Evolutionary conservation across 2,329 filamentous ascomycete species (phyloP).

Genomic region (Sclerotinia sclerotiorum): DNA sequence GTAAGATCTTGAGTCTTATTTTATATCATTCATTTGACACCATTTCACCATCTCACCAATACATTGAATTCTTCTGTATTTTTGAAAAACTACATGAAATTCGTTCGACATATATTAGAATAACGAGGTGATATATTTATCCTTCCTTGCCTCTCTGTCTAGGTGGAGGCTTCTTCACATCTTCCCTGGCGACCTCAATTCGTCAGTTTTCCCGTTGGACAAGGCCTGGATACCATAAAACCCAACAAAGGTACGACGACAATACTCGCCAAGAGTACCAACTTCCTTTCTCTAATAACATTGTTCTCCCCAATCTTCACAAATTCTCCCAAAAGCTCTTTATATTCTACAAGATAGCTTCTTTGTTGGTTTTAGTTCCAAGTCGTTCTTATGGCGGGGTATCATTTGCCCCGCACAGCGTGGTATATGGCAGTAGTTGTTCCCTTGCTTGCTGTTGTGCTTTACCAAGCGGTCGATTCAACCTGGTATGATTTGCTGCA

Average conservation of each 20-base stretch:
- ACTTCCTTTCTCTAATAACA: not conserved
- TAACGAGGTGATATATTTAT: not conserved
- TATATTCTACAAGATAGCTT: not conserved
- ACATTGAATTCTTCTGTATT: not conserved
- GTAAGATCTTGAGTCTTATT: not conserved
- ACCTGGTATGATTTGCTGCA: constrained; percentile 30
- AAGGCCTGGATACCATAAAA: not conserved
- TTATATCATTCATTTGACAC: not conserved
- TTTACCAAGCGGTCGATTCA: constrained; percentile 28
- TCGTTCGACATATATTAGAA: not conserved
- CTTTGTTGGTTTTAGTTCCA: constrained; percentile 7
- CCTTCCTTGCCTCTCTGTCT: constrained; percentile 9
- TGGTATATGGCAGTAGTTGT: constrained; percentile 20
- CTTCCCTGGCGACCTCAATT: constrained; percentile 22
- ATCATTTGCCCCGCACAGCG: not conserved
- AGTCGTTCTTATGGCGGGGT: constrained; percentile 27
- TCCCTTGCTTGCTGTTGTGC: constrained; percentile 28
- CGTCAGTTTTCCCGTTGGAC: constrained; percentile 6
- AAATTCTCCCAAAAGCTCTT: not conserved
- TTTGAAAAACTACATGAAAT: not conserved
- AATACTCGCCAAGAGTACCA: constrained; percentile 1
- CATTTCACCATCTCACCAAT: not conserved
- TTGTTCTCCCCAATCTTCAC: not conserved
- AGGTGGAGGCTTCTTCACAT: constrained; percentile 11
- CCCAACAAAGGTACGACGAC: constrained; percentile 19